A percentile compares a stretch with the other conserved stretches of the same genome.
phyloP scores from a whole-genome alignment of 257 asterid genomes.

The Solanum clarkiae region DNA sequence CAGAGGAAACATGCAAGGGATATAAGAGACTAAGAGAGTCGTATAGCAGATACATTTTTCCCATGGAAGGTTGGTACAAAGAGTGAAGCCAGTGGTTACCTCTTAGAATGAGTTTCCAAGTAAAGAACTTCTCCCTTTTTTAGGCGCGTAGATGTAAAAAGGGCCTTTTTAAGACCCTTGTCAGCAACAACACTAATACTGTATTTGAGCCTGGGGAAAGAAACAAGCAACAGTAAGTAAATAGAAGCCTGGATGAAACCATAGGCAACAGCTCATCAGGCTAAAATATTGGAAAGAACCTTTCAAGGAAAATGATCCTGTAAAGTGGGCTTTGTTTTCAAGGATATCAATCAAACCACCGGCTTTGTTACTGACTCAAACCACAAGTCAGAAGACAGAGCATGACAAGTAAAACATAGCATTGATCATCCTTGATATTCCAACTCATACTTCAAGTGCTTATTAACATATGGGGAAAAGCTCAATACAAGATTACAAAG shows the following conservation, averaged over 20 bases:
- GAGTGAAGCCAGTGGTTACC: conserved; percentile 26
- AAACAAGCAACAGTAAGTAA: background rate
- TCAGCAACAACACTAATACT: conserved; percentile 93
- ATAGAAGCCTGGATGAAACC: background rate
- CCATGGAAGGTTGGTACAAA: background rate
- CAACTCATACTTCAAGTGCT: background rate
- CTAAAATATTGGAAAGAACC: background rate
- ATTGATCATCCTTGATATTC: background rate
- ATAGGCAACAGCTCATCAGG: background rate
- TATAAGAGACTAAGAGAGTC: background rate
- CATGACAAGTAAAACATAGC: background rate
- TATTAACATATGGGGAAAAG: background rate
- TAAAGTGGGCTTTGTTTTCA: background rate
- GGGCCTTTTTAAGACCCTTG: conserved; percentile 72
- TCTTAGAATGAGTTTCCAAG: conserved; percentile 68
- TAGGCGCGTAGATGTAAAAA: conserved; percentile 86
- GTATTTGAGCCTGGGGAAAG: conserved; percentile 74
- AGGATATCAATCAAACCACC: background rate
- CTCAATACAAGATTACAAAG: background rate
- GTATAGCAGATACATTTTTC: background rate
- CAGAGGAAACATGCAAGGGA: background rate
- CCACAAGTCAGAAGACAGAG: background rate
- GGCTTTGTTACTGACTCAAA: background rate
- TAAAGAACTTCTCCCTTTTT: conserved; percentile 92
- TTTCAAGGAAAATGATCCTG: background rate